Conservation (phyloP, 2,329 filamentous ascomycete species). For the Fusarium austroafricanum region DNA sequence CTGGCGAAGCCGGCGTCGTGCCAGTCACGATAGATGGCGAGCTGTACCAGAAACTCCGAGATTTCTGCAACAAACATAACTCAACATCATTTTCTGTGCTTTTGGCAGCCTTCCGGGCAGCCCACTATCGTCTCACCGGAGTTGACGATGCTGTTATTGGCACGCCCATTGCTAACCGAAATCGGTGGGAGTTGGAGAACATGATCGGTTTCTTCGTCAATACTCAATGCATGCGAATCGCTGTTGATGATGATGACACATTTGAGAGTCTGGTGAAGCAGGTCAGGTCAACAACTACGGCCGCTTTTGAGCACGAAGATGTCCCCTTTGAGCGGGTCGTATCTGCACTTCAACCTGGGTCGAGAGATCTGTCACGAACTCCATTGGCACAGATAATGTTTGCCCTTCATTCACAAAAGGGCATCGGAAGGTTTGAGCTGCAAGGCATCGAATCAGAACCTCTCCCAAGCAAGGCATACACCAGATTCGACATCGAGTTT, state of each 20-base stretch:
- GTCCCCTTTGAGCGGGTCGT: constrained; percentile 17
- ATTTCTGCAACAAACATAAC: constrained; percentile 17
- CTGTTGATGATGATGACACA: constrained; percentile 14
- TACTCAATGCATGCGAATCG: constrained; percentile 42
- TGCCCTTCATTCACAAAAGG: constrained; percentile 34
- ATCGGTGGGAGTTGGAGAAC: constrained; percentile 29
- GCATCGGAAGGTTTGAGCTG: constrained; percentile 32
- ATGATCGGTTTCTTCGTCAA: constrained; percentile 47
- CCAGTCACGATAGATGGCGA: constrained; percentile 12
- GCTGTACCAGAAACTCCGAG: constrained; percentile 11
- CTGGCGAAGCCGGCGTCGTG: constrained; percentile 21
- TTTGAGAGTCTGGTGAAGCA: constrained; percentile 33
- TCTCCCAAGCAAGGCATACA: constrained; percentile 1
- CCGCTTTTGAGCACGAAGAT: constrained; percentile 9
- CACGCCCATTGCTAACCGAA: constrained; percentile 31
- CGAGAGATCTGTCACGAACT: constrained; percentile 5
- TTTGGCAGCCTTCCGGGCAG: constrained; percentile 40
- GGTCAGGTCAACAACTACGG: neutral
- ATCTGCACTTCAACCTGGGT: neutral
- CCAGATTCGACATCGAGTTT: constrained; percentile 44
- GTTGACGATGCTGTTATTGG: constrained; percentile 41
- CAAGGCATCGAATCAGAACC: constrained; percentile 29
- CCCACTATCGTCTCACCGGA: constrained; percentile 46
- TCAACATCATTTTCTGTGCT: constrained; percentile 33
- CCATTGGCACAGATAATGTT: constrained; percentile 18